Base-by-base conservation (phyloP, 192 early-diverging fungal species). In the Chytriomyces hyalinus region DNA sequence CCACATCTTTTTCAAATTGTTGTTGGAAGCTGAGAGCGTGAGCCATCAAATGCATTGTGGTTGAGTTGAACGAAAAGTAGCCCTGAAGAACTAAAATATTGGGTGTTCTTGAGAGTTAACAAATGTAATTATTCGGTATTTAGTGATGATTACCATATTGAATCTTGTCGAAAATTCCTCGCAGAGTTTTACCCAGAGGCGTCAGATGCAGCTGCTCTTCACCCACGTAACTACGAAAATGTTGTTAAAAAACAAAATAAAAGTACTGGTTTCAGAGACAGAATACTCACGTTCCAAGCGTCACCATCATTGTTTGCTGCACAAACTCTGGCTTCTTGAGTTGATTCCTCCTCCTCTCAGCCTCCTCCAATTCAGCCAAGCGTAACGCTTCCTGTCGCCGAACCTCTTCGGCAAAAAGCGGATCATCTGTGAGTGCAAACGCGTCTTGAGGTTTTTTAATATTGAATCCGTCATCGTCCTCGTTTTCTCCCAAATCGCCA, bases 131-230 rank as follows among this genome's bases (percentile, higher is more conserved):
- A 49, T 48, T 24, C 17, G 36, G 10, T 72, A 13, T 46, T 15
- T 9, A 15, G 15, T 15, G 36, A 43, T 59, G 48, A 44, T 73
- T 45, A 75, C 73, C n/a, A 43, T 75, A 75, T 75, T 75, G 62
- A 44, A 66, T 46, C 60, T 75, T 75, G 20, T 36, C 36, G 45
- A 75, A 66, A 65, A 75, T 49, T 10, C 9, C 46, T 3, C 47
- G 44, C 5, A 75, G 7, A 13, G 66, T 49, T 53, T 75, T 28
- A 6, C 73, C 73, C n/a, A 75, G 24, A 7, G 9, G 13, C n/a
- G 73, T 65, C 63, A 75, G 51, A 49, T 75, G 53, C 4, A 75
- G 26, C 20, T 20, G 45, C 73, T 75, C 73, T 24, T 75, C 73
- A 46, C 73, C 73, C 5, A 66, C 44, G 47, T 24, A 75, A 6